Evolutionary conservation across 345 rosid genomes (phyloP).

Genomic region (Populus tremula): DNA sequence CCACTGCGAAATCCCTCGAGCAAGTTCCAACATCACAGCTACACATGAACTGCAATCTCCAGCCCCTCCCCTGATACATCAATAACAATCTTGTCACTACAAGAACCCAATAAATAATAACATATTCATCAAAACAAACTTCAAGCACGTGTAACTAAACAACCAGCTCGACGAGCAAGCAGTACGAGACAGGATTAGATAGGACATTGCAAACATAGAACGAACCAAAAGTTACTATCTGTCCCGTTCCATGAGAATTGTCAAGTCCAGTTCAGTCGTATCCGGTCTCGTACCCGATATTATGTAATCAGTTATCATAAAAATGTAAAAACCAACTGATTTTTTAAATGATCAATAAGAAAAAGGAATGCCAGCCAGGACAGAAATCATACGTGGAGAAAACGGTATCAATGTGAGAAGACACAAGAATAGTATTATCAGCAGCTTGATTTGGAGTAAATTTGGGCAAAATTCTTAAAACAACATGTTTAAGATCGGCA

Average conservation of each 20-base stretch:
- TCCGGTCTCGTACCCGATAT: no score
- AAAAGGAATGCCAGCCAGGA: slow-evolving; percentile 10
- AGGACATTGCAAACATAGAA: no score
- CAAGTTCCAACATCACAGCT: slow-evolving; percentile 94
- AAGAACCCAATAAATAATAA: neutral
- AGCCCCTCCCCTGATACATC: slow-evolving; percentile 76
- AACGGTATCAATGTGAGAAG: slow-evolving; percentile 93
- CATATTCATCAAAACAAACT: neutral
- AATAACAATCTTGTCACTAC: slow-evolving; percentile 4
- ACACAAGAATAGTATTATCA: slow-evolving; percentile 77
- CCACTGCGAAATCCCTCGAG: slow-evolving; percentile 87
- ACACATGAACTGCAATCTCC: slow-evolving; percentile 97
- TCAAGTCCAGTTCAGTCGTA: no score
- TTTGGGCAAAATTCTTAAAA: slow-evolving; percentile 75
- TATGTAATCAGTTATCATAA: no score
- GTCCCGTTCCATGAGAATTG: no score
- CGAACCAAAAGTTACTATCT: no score
- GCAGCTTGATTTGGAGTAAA: slow-evolving; percentile 56
- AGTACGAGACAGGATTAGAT: no score
- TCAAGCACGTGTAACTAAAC: no score
- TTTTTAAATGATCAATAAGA: neutral
- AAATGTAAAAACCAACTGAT: no score
- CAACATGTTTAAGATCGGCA: slow-evolving; percentile 70
- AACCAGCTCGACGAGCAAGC: no score
- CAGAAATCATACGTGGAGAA: slow-evolving; percentile 66